Base-by-base conservation (phyloP, 2,329 filamentous ascomycete species). In the Ophiostoma sp. region DNA sequence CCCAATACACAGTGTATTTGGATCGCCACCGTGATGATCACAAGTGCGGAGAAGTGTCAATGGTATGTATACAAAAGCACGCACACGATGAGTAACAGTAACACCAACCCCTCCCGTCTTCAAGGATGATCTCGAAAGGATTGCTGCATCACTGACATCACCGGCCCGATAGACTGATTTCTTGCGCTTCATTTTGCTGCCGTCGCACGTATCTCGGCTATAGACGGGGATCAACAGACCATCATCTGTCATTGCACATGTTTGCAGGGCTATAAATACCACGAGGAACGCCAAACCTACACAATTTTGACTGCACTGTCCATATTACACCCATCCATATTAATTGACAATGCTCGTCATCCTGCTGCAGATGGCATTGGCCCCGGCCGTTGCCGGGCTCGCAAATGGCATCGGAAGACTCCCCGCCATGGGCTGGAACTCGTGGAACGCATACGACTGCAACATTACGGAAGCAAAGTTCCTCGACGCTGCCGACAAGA, bases 391-490 rank as follows among this genome's bases (percentile, higher is more conserved):
- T n/a, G 35, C 67, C 23, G 52, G 35, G 3, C 64, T 70, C 31
- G 64, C 48, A n/a, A 70, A 67, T 11, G 65, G 48, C 35, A 52
- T 68, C 35, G 76, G 75, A 4, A 73, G 73, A 0, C 76, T 82
- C 1, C 81, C 81, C 0, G 79, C 80, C 3, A 74, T 83, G 67
- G 83, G 82, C 4, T 85, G 82, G 80, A 84, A 83, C 72, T 82
- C 81, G 4, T 86, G 83, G 84, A 86, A 87, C 74, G 81, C 81
- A 23, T 84, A 83, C 72, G 77, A 77, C 35, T 86, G 84, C 76
- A 77, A 84, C 69, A 84, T 86, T 69, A 81, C 80, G 68, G 82
- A 86, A 74, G 77, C 77, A 2, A 78, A 82, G n/a, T 82, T 87
- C 72, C 72, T 85, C 8, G 77, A 79, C 35, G 80, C 82, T 0